Percentiles rank a stretch among this genome's conserved stretches.
phyloP scores from a whole-genome alignment of 2,329 filamentous ascomycete species.

The Ascochyta pisi region DNA sequence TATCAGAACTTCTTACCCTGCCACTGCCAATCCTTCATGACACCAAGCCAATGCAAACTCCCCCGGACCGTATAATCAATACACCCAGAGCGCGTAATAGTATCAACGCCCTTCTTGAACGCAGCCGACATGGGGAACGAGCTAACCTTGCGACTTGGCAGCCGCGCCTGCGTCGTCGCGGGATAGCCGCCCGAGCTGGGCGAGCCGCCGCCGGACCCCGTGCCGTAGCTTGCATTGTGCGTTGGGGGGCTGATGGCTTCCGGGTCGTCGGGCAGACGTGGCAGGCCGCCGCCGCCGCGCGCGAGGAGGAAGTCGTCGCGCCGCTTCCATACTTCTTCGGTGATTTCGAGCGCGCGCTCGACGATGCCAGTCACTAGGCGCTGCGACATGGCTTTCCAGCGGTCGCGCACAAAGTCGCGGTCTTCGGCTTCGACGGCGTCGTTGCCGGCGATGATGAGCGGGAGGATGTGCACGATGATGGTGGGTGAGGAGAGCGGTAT shows the following conservation, averaged over 20 bases:
- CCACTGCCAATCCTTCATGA: conserved; percentile 74
- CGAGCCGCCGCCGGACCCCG: conserved; percentile 12
- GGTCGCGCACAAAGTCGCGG: conserved; percentile 66
- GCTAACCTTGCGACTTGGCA: conserved; percentile 11
- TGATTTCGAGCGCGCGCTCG: conserved; percentile 67
- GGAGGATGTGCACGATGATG: conserved; percentile 73
- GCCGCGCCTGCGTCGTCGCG: not conserved
- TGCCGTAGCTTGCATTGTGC: conserved; percentile 14
- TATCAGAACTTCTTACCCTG: conserved; percentile 61
- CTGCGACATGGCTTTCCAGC: conserved; percentile 66
- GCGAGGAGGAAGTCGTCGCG: conserved; percentile 60
- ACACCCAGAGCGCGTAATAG: conserved; percentile 55
- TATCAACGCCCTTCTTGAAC: conserved; percentile 38
- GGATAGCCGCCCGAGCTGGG: conserved; percentile 10
- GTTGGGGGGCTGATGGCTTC: conserved; percentile 3
- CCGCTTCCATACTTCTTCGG: conserved; percentile 71
- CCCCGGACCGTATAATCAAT: conserved; percentile 69
- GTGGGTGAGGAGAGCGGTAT: conserved; percentile 67
- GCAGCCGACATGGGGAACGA: conserved; percentile 46
- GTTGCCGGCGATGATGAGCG: conserved; percentile 69
- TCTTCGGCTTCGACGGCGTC: conserved; percentile 67
- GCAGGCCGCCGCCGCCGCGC: conserved; percentile 14
- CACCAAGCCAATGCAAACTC: conserved; percentile 69
- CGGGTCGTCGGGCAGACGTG: conserved; percentile 1
- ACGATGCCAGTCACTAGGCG: conserved; percentile 71